These are phyloP conservation scores for Neonothopanus nambi DNA, from an alignment of 1,284 basidiomycete species.

Conservation along the genomic window DNA sequence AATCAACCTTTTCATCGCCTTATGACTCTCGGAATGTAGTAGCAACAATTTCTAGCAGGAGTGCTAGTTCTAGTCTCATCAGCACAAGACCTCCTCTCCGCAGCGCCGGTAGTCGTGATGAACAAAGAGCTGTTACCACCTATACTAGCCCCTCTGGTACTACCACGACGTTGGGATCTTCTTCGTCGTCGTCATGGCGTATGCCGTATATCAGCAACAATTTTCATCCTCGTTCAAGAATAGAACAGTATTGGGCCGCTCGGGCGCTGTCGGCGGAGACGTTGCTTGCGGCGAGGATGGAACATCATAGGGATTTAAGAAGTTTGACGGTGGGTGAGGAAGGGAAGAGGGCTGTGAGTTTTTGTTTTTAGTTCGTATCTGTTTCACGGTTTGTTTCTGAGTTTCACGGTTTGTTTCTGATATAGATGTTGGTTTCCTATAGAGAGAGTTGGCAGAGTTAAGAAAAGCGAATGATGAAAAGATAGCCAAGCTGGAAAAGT, in stretches of 20 bases:
- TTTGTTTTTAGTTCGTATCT: too few species aligned
- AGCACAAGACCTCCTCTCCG: too few species aligned
- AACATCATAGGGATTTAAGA: conserved; percentile 49
- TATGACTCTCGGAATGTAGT: too few species aligned
- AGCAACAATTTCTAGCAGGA: too few species aligned
- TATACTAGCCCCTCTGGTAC: too few species aligned
- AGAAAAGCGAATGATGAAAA: conserved; percentile 43
- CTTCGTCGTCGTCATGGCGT: not conserved
- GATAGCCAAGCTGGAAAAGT: conserved; percentile 46
- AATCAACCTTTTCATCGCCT: too few species aligned
- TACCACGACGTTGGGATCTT: not conserved
- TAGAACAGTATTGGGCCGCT: conserved; percentile 62
- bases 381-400: not conserved
- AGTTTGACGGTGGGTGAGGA: conserved; percentile 41
- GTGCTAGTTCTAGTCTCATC: too few species aligned
- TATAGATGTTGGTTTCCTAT: not conserved
- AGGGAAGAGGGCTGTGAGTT: conserved; percentile 45
- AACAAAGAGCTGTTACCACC: too few species aligned
- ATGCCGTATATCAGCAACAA: not conserved
- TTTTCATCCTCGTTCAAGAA: conserved; percentile 32
- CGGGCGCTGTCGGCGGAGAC: conserved; percentile 63
- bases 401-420: not conserved
- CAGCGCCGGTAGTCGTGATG: too few species aligned
- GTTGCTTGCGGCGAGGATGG: conserved; percentile 44
- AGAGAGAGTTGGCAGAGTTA: conserved; percentile 45